These are phyloP conservation scores for Trichoderma koningii DNA, from an alignment of 2,329 filamentous ascomycete genomes.

Conservation along the genomic window DNA sequence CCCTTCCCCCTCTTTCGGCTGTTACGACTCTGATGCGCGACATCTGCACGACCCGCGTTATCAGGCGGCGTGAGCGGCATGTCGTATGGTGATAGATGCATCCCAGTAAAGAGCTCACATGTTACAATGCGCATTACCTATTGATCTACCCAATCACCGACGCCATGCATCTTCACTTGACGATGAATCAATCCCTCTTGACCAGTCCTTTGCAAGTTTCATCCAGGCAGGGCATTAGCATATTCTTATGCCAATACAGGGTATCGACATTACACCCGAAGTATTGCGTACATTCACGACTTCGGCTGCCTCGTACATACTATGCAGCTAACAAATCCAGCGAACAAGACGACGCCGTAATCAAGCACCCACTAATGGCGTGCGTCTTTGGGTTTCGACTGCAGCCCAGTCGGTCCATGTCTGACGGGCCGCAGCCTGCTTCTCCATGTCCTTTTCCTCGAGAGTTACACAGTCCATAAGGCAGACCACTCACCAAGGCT, in stretches of 20 bases:
- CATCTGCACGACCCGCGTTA: constrained; percentile 21
- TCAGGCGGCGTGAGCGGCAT: background rate
- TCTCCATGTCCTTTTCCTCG: background rate
- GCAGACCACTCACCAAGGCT: background rate
- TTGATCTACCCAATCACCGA: too few species aligned
- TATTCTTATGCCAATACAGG: background rate
- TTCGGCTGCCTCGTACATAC: background rate
- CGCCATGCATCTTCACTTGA: too few species aligned
- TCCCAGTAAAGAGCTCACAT: background rate
- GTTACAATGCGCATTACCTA: too few species aligned
- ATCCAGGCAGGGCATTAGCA: too few species aligned
- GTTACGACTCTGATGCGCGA: constrained; percentile 1
- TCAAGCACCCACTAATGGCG: constrained; percentile 10
- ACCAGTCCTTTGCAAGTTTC: too few species aligned
- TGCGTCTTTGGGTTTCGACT: background rate
- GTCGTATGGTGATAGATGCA: background rate
- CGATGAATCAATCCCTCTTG: too few species aligned
- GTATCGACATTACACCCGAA: background rate
- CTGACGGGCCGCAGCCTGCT: constrained; percentile 14
- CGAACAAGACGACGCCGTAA: background rate
- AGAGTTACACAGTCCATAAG: background rate
- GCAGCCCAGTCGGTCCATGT: constrained; percentile 9
- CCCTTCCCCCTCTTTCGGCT: constrained; percentile 13
- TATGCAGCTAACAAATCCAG: constrained; percentile 17
- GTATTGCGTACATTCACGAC: background rate